Conservation (phyloP, 352 stramenopile species). For the Globisporangium megalacanthum region DNA sequence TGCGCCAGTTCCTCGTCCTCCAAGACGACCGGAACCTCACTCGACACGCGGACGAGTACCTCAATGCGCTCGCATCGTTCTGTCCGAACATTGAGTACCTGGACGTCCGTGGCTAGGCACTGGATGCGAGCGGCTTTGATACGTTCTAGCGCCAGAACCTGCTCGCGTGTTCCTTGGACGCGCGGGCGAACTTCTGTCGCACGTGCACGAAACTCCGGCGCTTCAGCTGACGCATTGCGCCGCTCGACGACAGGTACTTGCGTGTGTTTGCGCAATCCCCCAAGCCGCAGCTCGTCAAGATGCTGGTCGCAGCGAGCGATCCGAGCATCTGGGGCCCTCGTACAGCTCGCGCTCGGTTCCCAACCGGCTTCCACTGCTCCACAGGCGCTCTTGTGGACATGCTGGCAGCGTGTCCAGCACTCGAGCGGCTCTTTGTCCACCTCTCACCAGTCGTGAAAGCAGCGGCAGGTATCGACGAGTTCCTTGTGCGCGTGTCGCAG, state of each 20-base stretch:
- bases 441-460: not conserved
- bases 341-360: not conserved
- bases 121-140: not conserved
- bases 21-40: not conserved
- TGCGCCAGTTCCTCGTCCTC: constrained; percentile 9
- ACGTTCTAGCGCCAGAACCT: constrained; percentile 4
- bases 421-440: constrained; percentile 11
- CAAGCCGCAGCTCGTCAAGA: constrained; percentile 1
- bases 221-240: constrained; percentile 1
- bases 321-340: not conserved
- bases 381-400: not conserved
- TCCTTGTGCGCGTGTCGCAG: not conserved
- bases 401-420: constrained; percentile 2
- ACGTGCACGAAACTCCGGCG: not conserved
- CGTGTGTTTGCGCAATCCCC: not conserved
- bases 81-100: constrained; percentile 18
- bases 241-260: not conserved
- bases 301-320: not conserved
- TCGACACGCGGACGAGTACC: constrained; percentile 7
- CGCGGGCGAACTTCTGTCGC: constrained; percentile 3
- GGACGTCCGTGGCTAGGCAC: constrained; percentile 8
- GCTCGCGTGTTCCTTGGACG: not conserved
- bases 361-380: not conserved
- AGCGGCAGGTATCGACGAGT: not conserved
- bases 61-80: constrained; percentile 7